Percentiles rank a stretch among this genome's conserved stretches.
Conservation (phyloP, 2,329 filamentous ascomycete genomes). For the Alternaria consortialis region DNA sequence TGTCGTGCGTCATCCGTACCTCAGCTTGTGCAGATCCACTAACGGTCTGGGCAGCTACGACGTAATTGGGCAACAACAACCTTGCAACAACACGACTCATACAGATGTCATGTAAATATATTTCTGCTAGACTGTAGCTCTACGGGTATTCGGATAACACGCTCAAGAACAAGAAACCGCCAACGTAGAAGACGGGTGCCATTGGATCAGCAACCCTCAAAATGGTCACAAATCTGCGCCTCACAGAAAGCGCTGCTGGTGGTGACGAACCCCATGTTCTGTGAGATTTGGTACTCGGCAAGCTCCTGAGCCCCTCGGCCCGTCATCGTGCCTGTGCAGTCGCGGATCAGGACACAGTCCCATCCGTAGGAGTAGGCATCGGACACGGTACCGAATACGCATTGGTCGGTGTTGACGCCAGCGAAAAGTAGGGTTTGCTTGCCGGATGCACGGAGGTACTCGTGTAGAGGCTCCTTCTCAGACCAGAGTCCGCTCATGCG, state of each 20-base stretch:
- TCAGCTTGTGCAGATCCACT: constrained; percentile 36
- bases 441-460: constrained; percentile 51
- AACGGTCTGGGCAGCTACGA: constrained; percentile 17
- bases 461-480: constrained; percentile 52
- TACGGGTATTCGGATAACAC: constrained; percentile 18
- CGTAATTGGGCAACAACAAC: constrained; percentile 20
- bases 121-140: constrained; percentile 3
- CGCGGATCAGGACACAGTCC: constrained; percentile 54
- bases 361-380: constrained; percentile 55
- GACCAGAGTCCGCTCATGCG: constrained; percentile 56
- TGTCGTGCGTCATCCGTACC: constrained; percentile 38
- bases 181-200: background rate
- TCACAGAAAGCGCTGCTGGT: constrained; percentile 47
- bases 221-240: constrained; percentile 23
- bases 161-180: background rate
- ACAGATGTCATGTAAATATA: constrained; percentile 10
- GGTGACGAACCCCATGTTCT: constrained; percentile 56
- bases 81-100: constrained; percentile 1
- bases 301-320: constrained; percentile 51
- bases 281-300: constrained; percentile 53
- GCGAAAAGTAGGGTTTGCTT: constrained; percentile 56
- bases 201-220: constrained; percentile 1
- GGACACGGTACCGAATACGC: constrained; percentile 53
- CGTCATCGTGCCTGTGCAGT: constrained; percentile 56
- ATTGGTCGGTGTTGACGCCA: constrained; percentile 56